Evolutionary conservation across 2,329 filamentous ascomycete genomes (phyloP).

Genomic region (Pleurostoma richardsiae): DNA sequence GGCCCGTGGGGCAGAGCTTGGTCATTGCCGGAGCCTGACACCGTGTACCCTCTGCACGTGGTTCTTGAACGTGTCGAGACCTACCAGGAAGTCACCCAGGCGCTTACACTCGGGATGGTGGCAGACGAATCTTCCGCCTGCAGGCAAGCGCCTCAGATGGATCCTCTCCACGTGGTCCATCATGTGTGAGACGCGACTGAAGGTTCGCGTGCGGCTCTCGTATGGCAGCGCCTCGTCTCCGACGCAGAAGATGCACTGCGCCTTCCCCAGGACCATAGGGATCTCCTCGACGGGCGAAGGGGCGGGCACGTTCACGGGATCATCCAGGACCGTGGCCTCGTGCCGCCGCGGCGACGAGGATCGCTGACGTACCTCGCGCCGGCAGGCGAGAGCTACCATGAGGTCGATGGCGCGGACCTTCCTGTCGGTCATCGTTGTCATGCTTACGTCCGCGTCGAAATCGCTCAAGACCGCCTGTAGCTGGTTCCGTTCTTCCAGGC

Average conservation of each 20-base stretch:
- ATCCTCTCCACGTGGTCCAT: slow-evolving; percentile 8
- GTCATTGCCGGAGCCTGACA: slow-evolving; percentile 2
- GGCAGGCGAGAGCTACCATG: slow-evolving; percentile 6
- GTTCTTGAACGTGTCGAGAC: slow-evolving; percentile 5
- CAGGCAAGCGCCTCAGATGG: slow-evolving; percentile 2
- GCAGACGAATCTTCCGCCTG: slow-evolving; percentile 2
- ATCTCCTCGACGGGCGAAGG: slow-evolving; percentile 1
- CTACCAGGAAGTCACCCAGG: slow-evolving; percentile 5
- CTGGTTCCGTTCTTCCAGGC: neutral
- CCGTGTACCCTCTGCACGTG: slow-evolving; percentile 5
- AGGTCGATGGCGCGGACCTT: neutral
- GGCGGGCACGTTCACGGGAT: neutral
- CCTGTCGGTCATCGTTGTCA: neutral
- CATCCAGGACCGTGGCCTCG: neutral
- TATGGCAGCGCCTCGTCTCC: slow-evolving; percentile 4
- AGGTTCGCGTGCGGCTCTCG: slow-evolving; percentile 1
- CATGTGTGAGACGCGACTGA: slow-evolving; percentile 5
- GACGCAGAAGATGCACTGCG: slow-evolving; percentile 7
- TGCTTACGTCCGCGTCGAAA: neutral
- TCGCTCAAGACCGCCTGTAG: neutral
- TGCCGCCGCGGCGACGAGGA: neutral
- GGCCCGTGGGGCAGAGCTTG: no score
- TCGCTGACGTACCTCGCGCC: slow-evolving; percentile 5
- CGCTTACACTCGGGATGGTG: slow-evolving; percentile 5
- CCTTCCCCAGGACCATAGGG: slow-evolving; percentile 3